Conservation (phyloP, 106 monocot genomes). For the Ottelia alismoides region DNA sequence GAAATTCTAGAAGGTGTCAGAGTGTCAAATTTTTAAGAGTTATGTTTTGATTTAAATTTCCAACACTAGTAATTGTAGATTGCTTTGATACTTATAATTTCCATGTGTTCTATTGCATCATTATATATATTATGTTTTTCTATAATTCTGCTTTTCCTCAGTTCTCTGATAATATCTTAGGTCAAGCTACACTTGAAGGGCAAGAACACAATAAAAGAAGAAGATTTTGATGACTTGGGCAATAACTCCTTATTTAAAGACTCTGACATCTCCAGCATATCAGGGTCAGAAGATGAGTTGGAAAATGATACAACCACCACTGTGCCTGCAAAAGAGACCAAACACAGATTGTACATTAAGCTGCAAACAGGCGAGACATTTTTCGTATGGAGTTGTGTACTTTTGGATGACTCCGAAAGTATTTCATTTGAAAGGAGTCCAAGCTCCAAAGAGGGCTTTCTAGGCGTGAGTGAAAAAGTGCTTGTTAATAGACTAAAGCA, state of each 20-base stretch:
- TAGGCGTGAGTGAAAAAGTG: constrained; percentile 23
- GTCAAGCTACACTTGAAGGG: constrained; percentile 67
- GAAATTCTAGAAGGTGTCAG: no score
- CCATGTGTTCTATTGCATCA: no score
- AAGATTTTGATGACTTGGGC: constrained; percentile 45
- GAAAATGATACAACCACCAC: constrained; percentile 24
- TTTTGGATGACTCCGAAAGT: constrained; percentile 66
- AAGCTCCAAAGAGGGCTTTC: constrained; percentile 3
- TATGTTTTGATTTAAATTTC: no score
- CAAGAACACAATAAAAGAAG: constrained; percentile 52
- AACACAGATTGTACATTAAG: constrained; percentile 49
- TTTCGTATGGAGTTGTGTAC: constrained; percentile 55
- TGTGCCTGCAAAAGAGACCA: constrained; percentile 19
- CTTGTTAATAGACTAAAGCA: constrained; percentile 44
- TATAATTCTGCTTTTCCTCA: no score
- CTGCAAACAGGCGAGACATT: constrained; percentile 54
- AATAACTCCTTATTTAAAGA: constrained; percentile 41
- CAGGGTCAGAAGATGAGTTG: constrained; percentile 92
- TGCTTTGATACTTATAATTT: no score
- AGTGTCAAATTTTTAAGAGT: no score
- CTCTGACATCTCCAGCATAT: constrained; percentile 82
- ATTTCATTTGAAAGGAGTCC: constrained; percentile 21
- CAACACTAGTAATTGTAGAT: no score
- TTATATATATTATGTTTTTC: no score
- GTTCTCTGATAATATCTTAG: no score